Conservation (phyloP, 495 filamentous ascomycete species). For the Extremus antarcticus region DNA sequence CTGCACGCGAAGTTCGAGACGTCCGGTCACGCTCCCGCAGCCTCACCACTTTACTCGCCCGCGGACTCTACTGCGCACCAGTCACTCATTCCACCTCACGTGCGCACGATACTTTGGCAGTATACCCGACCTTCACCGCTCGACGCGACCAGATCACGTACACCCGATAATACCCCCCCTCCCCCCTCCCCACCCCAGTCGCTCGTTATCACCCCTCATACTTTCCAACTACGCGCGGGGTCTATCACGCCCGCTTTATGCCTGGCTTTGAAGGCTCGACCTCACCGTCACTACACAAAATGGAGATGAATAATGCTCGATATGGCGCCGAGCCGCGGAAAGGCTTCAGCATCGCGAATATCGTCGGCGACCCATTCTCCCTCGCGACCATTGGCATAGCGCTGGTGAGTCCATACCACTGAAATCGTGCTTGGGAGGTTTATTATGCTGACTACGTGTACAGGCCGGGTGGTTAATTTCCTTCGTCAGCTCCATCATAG, state of each 20-base stretch:
- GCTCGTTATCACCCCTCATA: not conserved
- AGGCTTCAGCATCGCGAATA: conserved; percentile 68
- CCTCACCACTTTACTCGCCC: not conserved
- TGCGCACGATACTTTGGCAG: no score
- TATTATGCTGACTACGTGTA: conserved; percentile 3
- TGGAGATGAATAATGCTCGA: conserved; percentile 47
- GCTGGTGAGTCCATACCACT: conserved; percentile 47
- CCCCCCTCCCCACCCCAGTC: not conserved
- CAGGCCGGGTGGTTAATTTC: conserved; percentile 92
- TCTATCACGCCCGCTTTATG: conserved; percentile 32
- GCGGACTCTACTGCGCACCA: not conserved
- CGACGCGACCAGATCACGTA: not conserved
- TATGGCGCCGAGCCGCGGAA: conserved; percentile 39
- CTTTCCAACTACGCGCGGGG: not conserved
- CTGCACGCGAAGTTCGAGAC: conserved; percentile 1
- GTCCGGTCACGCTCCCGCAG: not conserved
- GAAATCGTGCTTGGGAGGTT: no score
- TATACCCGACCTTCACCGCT: not conserved
- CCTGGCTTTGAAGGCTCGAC: conserved; percentile 61
- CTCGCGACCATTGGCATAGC: conserved; percentile 89
- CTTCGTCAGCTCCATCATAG: conserved; percentile 74
- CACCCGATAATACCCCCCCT: not conserved
- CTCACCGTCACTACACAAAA: conserved; percentile 71
- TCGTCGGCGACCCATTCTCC: conserved; percentile 92
- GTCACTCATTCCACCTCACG: not conserved